Conservation (phyloP, 495 filamentous ascomycete species). For the Lasiosphaeriaceae sp. region DNA sequence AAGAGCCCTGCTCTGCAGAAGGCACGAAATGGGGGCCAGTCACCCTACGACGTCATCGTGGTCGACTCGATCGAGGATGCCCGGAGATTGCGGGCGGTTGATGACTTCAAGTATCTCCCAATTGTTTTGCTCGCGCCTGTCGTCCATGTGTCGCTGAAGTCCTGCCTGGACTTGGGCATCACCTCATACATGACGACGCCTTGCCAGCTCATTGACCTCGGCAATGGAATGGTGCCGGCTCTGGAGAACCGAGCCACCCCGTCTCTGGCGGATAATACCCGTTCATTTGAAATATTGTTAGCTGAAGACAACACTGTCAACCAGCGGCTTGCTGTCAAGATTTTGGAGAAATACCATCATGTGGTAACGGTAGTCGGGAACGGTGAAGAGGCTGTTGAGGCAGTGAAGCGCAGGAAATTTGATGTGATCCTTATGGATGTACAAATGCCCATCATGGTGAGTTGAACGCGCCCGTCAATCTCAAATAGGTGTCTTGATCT, state of each 20-base stretch:
- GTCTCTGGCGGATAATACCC: conserved; percentile 87
- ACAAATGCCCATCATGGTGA: conserved; percentile 97
- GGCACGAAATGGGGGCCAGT: conserved; percentile 53
- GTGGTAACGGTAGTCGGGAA: conserved; percentile 95
- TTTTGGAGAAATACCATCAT: conserved; percentile 97
- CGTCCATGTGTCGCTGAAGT: conserved; percentile 90
- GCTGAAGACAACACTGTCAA: conserved; percentile 99
- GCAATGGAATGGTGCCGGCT: conserved; percentile 97
- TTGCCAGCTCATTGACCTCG: conserved; percentile 90
- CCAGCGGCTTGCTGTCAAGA: conserved; percentile 93
- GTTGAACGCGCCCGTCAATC: conserved; percentile 20
- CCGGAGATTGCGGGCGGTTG: conserved; percentile 74
- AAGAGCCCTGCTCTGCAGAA: conserved; percentile 41
- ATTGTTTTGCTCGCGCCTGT: conserved; percentile 89
- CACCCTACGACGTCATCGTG: conserved; percentile 89
- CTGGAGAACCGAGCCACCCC: conserved; percentile 91
- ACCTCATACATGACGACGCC: conserved; percentile 99
- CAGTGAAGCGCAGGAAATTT: conserved; percentile 82
- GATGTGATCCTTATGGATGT: conserved; percentile 99
- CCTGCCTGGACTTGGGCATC: conserved; percentile 91
- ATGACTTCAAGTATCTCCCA: conserved; percentile 96
- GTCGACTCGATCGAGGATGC: conserved; percentile 93
- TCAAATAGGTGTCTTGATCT: not conserved
- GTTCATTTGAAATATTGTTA: conserved; percentile 92
- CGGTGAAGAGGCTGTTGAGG: conserved; percentile 85